Evolutionary conservation across 176 grass and related monocot genomes (phyloP).

Genomic region (Pontederia paniculata): DNA sequence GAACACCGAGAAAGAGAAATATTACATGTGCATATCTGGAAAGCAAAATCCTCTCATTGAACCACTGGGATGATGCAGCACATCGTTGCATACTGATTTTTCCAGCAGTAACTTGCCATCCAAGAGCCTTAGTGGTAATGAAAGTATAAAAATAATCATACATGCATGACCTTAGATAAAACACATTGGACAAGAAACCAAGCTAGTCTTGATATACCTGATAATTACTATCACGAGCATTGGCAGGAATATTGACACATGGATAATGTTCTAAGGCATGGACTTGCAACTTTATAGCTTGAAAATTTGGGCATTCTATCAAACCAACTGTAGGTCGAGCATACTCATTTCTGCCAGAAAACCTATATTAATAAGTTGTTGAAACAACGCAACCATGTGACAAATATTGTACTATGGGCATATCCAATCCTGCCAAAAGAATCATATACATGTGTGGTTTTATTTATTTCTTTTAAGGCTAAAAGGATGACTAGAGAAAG

Average conservation of each 20-base stretch:
- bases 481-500: too few relatives aligned
- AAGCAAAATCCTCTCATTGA: conserved; percentile 86
- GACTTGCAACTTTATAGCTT: conserved; percentile 51
- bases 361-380: background rate
- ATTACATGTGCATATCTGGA: conserved; percentile 97
- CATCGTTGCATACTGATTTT: conserved; percentile 95
- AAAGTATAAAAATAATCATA: background rate
- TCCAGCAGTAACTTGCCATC: conserved; percentile 92
- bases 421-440: too few relatives aligned
- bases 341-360: conserved; percentile 63
- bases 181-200: background rate
- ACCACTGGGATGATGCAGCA: conserved; percentile 84
- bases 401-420: too few relatives aligned
- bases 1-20: conserved; percentile 5
- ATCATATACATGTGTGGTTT: too few relatives aligned
- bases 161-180: conserved; percentile 9
- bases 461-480: too few relatives aligned
- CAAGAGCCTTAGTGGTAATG: conserved; percentile 56
- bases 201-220: conserved; percentile 37
- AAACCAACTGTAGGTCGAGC: conserved; percentile 68
- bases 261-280: conserved; percentile 82
- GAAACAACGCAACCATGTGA: background rate
- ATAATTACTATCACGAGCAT: conserved; percentile 83
- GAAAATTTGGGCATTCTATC: conserved; percentile 73
- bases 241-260: conserved; percentile 80